Evolutionary conservation across 1,284 basidiomycete genomes (phyloP).

Genomic region (Apiotrichum brassicae): DNA sequence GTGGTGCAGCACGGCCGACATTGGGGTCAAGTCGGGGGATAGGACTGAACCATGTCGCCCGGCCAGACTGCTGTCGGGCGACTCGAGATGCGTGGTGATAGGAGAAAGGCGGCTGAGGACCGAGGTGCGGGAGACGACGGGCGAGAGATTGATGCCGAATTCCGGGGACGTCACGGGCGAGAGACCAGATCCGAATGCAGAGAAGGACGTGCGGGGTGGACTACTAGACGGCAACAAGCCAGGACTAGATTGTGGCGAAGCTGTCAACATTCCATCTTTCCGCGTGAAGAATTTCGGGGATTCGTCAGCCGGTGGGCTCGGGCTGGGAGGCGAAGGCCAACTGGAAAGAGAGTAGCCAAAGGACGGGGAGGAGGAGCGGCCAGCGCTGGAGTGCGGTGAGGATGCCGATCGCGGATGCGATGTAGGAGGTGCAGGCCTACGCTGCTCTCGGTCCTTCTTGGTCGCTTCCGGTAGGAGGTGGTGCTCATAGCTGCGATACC

Average conservation of each 20-base stretch:
- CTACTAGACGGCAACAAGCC: neutral
- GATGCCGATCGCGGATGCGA: too few species aligned
- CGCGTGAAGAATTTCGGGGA: too few species aligned
- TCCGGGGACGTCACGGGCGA: neutral
- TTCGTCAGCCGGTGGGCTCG: too few species aligned
- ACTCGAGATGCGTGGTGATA: neutral
- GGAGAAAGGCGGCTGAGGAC: too few species aligned
- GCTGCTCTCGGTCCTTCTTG: neutral
- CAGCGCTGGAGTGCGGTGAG: too few species aligned
- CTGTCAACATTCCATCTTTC: neutral
- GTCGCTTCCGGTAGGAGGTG: slow-evolving; percentile 21
- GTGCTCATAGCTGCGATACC: slow-evolving; percentile 28
- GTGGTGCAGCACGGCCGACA: neutral
- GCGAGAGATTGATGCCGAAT: too few species aligned
- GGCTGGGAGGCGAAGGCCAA: too few species aligned
- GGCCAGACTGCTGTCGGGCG: too few species aligned
- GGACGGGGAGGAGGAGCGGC: too few species aligned
- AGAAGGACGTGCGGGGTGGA: neutral
- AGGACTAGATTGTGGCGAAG: neutral
- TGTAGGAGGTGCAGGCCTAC: too few species aligned
- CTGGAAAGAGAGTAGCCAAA: too few species aligned
- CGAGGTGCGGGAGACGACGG: too few species aligned
- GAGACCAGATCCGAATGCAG: neutral
- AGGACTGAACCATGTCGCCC: neutral
- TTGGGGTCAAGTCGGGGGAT: neutral